These are phyloP conservation scores for Metschnikowia reukaufii DNA, from an alignment of 805 yeast species.

Conservation along the genomic window DNA sequence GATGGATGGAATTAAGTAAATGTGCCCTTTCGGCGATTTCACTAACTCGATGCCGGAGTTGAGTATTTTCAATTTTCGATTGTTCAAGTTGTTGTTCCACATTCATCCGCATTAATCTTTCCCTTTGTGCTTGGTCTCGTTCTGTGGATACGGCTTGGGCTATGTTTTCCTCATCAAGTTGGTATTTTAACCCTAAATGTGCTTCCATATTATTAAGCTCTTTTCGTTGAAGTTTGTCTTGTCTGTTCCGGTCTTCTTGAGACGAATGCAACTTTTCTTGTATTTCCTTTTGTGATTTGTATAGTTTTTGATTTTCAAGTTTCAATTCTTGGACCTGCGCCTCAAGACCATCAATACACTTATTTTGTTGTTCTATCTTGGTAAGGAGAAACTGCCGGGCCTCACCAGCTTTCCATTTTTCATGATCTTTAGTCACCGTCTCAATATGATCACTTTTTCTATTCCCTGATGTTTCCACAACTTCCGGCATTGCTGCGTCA, in stretches of 20 bases:
- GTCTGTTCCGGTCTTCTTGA: not conserved
- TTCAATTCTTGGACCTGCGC: slow-evolving; percentile 10
- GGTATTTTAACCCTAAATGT: not conserved
- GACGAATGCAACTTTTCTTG: not conserved
- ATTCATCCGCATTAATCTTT: not conserved
- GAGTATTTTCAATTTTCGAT: slow-evolving; percentile 4
- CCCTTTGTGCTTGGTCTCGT: not conserved
- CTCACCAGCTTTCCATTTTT: slow-evolving; percentile 8
- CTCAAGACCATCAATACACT: slow-evolving; percentile 15
- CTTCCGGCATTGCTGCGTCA: no score
- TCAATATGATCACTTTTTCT: not conserved
- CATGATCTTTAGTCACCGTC: slow-evolving; percentile 1
- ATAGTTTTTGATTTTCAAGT: slow-evolving; percentile 11
- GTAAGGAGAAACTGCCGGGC: slow-evolving; percentile 10
- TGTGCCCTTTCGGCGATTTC: slow-evolving; percentile 12
- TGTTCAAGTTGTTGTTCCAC: slow-evolving; percentile 2
- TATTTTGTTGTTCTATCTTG: slow-evolving; percentile 17
- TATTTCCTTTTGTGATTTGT: not conserved
- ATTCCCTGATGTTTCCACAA: not conserved
- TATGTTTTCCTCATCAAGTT: not conserved
- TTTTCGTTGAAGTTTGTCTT: slow-evolving; percentile 1
- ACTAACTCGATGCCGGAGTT: slow-evolving; percentile 6
- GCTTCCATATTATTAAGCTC: not conserved
- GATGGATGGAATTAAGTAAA: slow-evolving; percentile 6
- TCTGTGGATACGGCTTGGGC: not conserved